Evolutionary conservation across 345 rosid genomes (phyloP).

Genomic region (Brassica rapa): DNA sequence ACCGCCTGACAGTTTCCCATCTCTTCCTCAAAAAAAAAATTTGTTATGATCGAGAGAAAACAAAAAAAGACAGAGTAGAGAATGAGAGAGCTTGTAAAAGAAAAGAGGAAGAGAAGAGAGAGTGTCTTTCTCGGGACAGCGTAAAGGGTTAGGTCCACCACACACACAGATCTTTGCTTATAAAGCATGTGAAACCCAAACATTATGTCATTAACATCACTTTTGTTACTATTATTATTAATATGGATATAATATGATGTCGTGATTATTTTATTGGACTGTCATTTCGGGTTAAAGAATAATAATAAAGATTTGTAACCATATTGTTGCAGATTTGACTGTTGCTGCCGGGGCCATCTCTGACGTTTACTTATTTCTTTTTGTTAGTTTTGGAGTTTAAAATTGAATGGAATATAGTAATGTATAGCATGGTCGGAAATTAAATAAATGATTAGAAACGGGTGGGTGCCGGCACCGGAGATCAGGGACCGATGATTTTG

Average conservation of each 20-base stretch:
- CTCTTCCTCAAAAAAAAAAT: not conserved
- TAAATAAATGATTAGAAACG: constrained; percentile 16
- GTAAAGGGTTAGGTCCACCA: constrained; percentile 42
- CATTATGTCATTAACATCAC: constrained; percentile 9
- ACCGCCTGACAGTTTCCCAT: constrained; percentile 99
- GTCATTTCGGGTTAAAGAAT: constrained; percentile 29
- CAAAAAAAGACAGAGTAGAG: constrained; percentile 5
- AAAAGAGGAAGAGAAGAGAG: constrained; percentile 36
- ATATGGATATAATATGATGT: not conserved
- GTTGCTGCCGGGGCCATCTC: constrained; percentile 32
- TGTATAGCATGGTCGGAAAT: constrained; percentile 35
- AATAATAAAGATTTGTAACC: constrained; percentile 1
- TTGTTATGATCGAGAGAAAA: not conserved
- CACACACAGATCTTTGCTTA: constrained; percentile 30
- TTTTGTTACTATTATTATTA: not conserved
- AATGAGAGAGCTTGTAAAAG: constrained; percentile 26
- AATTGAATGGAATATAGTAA: constrained; percentile 10
- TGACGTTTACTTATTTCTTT: constrained; percentile 20
- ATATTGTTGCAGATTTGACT: constrained; percentile 29
- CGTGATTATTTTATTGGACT: constrained; percentile 25
- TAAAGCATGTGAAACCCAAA: constrained; percentile 36
- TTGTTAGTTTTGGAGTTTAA: constrained; percentile 15
- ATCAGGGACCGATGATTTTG: constrained; percentile 33
- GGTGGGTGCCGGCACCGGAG: constrained; percentile 39
- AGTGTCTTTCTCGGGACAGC: constrained; percentile 72